Evolutionary conservation across 768 basidiomycete species (phyloP).

Genomic region (Suillus occidentalis): DNA sequence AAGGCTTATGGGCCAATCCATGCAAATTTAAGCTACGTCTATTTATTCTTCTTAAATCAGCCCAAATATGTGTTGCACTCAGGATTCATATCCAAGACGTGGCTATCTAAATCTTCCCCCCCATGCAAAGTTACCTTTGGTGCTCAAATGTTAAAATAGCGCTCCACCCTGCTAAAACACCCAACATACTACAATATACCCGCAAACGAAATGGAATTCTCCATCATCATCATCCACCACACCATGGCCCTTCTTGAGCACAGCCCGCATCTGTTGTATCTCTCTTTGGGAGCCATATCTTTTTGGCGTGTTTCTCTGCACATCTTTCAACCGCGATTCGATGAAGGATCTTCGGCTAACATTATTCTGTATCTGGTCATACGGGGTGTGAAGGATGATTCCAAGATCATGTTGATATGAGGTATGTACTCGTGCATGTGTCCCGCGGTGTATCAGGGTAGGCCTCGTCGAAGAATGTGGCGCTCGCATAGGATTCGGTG

Average conservation of each 20-base stretch:
- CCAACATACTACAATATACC: background rate
- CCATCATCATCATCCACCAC: conserved; percentile 2
- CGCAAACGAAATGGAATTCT: conserved; percentile 6
- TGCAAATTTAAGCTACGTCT: background rate
- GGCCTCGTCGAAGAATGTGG: conserved; percentile 43
- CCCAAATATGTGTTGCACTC: conserved; percentile 18
- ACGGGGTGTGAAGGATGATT: background rate
- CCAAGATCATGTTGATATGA: background rate
- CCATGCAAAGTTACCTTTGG: background rate
- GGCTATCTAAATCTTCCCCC: background rate
- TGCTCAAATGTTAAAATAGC: background rate
- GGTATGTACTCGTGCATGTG: background rate
- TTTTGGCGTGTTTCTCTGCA: background rate
- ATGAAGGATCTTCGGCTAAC: background rate
- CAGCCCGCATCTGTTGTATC: background rate
- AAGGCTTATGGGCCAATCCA: background rate
- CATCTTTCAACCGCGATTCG: background rate
- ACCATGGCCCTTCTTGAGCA: background rate
- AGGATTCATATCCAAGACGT: conserved; percentile 17
- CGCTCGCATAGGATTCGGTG: conserved; percentile 44
- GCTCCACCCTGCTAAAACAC: background rate
- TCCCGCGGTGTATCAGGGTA: conserved; percentile 11
- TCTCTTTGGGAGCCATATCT: background rate
- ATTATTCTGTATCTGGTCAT: background rate
- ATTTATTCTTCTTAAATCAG: background rate